These are phyloP conservation scores for Metschnikowia aberdeeniae DNA, from an alignment of 805 yeast species.

Conservation along the genomic window DNA sequence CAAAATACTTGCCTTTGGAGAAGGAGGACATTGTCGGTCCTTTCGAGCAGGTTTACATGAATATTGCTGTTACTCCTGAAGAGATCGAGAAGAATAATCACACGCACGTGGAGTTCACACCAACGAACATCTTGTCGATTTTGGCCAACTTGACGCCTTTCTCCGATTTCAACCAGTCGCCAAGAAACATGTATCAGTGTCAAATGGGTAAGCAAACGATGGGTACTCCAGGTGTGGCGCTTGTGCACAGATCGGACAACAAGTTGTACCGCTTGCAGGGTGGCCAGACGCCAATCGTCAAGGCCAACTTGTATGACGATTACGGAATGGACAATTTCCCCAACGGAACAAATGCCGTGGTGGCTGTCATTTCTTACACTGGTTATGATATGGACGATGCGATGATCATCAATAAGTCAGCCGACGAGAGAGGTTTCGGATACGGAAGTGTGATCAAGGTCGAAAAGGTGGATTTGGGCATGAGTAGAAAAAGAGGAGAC, in stretches of 20 bases:
- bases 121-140: constrained; percentile 91
- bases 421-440: constrained; percentile 97
- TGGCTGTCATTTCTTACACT: constrained; percentile 96
- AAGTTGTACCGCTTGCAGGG: constrained; percentile 87
- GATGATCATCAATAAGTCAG: constrained; percentile 95
- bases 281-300: constrained; percentile 96
- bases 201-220: constrained; percentile 99
- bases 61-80: constrained; percentile 89
- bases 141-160: constrained; percentile 96
- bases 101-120: constrained; percentile 90
- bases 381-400: constrained; percentile 99
- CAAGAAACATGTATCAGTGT: constrained; percentile 99
- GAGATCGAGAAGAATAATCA: constrained; percentile 82
- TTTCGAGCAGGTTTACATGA: constrained; percentile 96
- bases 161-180: constrained; percentile 97
- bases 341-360: constrained; percentile 97
- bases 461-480: constrained; percentile 80
- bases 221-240: constrained; percentile 99
- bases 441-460: constrained; percentile 96
- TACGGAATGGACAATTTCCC: constrained; percentile 99
- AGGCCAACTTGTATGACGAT: constrained; percentile 88
- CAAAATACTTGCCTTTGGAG: constrained; percentile 79
- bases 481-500: constrained; percentile 82
- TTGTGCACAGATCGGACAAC: constrained; percentile 89
- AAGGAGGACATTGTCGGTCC: constrained; percentile 91